Evolutionary conservation across 306 rosid species (phyloP).

Genomic region (Luffa acutangula): DNA sequence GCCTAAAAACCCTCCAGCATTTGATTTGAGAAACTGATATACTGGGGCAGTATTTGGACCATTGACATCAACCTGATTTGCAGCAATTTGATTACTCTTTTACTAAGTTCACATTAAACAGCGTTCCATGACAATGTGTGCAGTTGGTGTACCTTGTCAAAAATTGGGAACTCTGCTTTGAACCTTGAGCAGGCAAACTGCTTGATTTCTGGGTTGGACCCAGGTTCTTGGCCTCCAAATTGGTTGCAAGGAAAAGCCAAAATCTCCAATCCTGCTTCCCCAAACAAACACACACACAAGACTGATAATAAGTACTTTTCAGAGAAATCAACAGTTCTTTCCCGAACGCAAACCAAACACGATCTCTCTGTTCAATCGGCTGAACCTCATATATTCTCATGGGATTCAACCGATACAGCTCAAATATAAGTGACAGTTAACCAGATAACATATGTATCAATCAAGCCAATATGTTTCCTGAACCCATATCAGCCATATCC

Average conservation of each 20-base stretch:
- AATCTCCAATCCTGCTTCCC: conserved; percentile 65
- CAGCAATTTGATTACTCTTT: conserved; percentile 13
- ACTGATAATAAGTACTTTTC: neutral
- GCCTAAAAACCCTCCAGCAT: conserved; percentile 80
- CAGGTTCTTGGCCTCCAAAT: conserved; percentile 97
- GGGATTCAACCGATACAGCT: neutral
- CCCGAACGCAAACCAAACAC: neutral
- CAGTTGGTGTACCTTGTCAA: conserved; percentile 61
- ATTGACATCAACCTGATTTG: conserved; percentile 84
- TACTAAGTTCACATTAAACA: neutral
- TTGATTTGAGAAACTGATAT: conserved; percentile 85
- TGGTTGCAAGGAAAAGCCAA: conserved; percentile 99
- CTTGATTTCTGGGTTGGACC: conserved; percentile 85
- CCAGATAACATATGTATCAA: neutral
- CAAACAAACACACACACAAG: neutral
- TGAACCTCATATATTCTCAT: neutral
- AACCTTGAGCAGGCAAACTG: conserved; percentile 87
- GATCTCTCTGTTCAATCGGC: neutral
- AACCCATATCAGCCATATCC: neutral
- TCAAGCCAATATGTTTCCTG: neutral
- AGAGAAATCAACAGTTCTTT: neutral
- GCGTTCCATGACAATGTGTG: neutral
- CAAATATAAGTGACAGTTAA: neutral
- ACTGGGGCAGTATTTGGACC: conserved; percentile 94
- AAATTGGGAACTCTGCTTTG: conserved; percentile 93